phyloP scores from a whole-genome alignment of 1,139 yeast genomes.

The Kurtzmaniella quercitrusa region DNA sequence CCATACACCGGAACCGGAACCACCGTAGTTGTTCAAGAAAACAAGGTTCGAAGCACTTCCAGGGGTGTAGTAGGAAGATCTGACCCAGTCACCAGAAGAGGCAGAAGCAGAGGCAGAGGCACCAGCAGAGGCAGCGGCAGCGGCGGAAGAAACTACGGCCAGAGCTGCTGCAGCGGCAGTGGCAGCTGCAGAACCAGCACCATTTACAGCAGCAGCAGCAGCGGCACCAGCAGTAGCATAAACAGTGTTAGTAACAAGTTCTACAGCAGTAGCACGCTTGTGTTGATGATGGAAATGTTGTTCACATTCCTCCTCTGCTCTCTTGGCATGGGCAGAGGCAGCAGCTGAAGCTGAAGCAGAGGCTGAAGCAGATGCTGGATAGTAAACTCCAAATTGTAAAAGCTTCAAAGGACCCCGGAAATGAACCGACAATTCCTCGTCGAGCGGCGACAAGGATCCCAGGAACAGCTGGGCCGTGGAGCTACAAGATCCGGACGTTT shows the following conservation, averaged over 20 bases:
- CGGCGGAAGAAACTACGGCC: slow-evolving; percentile 22
- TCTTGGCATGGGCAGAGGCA: slow-evolving; percentile 20
- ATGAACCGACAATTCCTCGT: slow-evolving; percentile 72
- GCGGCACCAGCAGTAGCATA: slow-evolving; percentile 19
- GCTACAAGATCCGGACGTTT: slow-evolving; percentile 46
- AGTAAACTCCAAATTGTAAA: slow-evolving; percentile 62
- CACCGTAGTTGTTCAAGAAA: slow-evolving; percentile 85
- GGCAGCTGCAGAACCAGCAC: slow-evolving; percentile 20
- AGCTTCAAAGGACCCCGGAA: slow-evolving; percentile 72
- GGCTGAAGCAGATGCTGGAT: slow-evolving; percentile 30
- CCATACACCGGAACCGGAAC: slow-evolving; percentile 80
- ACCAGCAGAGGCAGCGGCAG: slow-evolving; percentile 22
- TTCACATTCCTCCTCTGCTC: slow-evolving; percentile 40
- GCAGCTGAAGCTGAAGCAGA: slow-evolving; percentile 13
- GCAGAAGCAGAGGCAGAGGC: slow-evolving; percentile 27
- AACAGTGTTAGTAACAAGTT: slow-evolving; percentile 75
- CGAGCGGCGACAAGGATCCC: slow-evolving; percentile 64
- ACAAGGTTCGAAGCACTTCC: slow-evolving; percentile 58
- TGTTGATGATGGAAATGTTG: slow-evolving; percentile 57
- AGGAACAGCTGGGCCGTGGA: slow-evolving; percentile 48
- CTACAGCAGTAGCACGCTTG: slow-evolving; percentile 54
- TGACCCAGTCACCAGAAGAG: slow-evolving; percentile 60
- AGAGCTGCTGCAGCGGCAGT: slow-evolving; percentile 20
- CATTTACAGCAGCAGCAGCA: slow-evolving; percentile 18
- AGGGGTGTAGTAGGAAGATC: slow-evolving; percentile 70